Conservation (phyloP, 2,329 filamentous ascomycete genomes). For the Xylaria sp. region DNA sequence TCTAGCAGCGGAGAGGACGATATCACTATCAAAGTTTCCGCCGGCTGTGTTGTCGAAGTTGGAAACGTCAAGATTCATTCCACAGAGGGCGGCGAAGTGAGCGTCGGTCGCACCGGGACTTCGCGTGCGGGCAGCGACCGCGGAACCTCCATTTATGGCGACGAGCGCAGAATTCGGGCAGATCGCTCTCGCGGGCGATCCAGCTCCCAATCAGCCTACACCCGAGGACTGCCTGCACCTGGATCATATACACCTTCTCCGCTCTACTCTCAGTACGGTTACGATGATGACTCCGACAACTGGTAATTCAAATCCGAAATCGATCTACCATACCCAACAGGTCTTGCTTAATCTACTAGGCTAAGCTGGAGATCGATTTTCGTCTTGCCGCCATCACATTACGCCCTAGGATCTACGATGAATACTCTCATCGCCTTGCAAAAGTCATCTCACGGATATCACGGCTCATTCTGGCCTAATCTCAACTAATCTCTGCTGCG, state of each 20-base stretch:
- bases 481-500: background rate
- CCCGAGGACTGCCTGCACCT: constrained; percentile 45
- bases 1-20: constrained; percentile 66
- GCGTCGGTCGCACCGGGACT: constrained; percentile 56
- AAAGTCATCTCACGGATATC: background rate
- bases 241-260: constrained; percentile 34
- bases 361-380: background rate
- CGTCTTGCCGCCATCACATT: background rate
- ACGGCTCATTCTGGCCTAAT: background rate
- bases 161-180: constrained; percentile 57
- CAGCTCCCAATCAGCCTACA: constrained; percentile 62
- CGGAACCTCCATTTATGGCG: constrained; percentile 59
- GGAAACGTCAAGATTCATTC: constrained; percentile 69
- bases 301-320: background rate
- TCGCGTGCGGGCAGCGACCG: constrained; percentile 62
- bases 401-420: background rate
- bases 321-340: background rate
- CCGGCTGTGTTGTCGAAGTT: constrained; percentile 66
- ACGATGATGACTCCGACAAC: constrained; percentile 25
- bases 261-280: constrained; percentile 26
- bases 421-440: background rate
- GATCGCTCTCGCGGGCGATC: constrained; percentile 61
- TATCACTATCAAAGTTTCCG: constrained; percentile 70
- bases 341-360: background rate
- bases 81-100: constrained; percentile 69